Percentiles rank a stretch among this genome's conserved stretches.
These are phyloP conservation scores for Gossypium arboreum DNA, from an alignment of 345 rosid species.

Conservation along the genomic window DNA sequence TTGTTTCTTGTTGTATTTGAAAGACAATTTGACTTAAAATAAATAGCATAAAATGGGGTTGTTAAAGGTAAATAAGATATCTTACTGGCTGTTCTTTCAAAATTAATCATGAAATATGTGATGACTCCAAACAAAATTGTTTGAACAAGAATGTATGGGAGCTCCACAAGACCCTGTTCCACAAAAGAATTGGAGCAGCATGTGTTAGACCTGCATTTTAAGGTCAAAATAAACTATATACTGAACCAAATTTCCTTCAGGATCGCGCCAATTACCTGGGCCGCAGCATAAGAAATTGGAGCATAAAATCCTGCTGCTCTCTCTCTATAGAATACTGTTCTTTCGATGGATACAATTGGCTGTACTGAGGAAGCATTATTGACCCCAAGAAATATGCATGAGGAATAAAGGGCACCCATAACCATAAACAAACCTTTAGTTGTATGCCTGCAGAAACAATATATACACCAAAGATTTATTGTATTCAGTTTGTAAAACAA, in stretches of 20 bases:
- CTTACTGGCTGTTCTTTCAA: conserved; percentile 73
- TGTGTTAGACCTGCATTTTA: background rate
- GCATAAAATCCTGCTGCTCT: conserved; percentile 86
- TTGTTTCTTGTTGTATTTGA: background rate
- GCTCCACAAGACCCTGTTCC: conserved; percentile 76
- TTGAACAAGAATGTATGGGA: conserved; percentile 72
- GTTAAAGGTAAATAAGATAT: conserved; percentile 10
- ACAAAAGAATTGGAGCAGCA: background rate
- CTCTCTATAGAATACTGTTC: conserved; percentile 90
- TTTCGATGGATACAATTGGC: conserved; percentile 81
- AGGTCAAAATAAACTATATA: background rate
- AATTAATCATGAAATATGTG: conserved; percentile 77
- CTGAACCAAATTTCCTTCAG: too few species aligned
- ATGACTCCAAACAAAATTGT: conserved; percentile 68
- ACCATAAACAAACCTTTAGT: conserved; percentile 53
- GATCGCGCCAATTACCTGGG: conserved; percentile 45
- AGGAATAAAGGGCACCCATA: conserved; percentile 80
- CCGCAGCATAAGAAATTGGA: conserved; percentile 69
- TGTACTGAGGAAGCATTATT: conserved; percentile 86
- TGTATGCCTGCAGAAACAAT: conserved; percentile 36
- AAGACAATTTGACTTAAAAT: background rate
- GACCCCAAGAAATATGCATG: conserved; percentile 83
- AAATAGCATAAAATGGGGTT: too few species aligned
- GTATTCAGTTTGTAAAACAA: background rate
- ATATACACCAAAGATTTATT: background rate